Conservation (phyloP, 371 early-diverging fungal species). For the Mortierella sp. region DNA sequence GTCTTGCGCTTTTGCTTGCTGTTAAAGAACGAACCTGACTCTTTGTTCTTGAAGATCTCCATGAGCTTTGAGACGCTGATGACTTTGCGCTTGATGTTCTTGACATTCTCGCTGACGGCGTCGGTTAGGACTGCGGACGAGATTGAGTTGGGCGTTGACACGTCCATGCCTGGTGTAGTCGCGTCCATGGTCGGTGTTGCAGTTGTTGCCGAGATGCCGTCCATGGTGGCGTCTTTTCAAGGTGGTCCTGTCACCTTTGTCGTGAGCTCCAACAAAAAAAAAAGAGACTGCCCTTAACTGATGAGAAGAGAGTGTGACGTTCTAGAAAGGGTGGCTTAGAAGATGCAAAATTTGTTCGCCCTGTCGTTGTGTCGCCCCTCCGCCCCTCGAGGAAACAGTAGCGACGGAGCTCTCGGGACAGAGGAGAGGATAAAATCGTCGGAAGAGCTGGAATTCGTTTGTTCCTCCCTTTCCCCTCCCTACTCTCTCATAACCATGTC, state of each 20-base stretch:
- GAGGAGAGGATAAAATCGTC: background rate
- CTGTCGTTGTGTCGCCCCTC: background rate
- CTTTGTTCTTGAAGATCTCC: slow-evolving; percentile 40
- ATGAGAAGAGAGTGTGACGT: background rate
- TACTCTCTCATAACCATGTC: slow-evolving; percentile 44
- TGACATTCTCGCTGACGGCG: slow-evolving; percentile 34
- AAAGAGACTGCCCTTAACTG: slow-evolving; percentile 1
- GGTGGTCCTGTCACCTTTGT: background rate
- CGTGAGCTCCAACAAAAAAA: background rate
- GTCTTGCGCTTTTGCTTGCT: background rate
- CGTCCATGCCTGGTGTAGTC: slow-evolving; percentile 1
- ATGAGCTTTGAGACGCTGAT: slow-evolving; percentile 35
- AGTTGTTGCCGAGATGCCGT: slow-evolving; percentile 1
- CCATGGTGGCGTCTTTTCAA: slow-evolving; percentile 6
- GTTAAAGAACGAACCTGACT: slow-evolving; percentile 8
- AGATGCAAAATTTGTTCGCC: background rate
- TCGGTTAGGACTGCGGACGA: slow-evolving; percentile 1
- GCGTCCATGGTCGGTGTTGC: slow-evolving; percentile 16
- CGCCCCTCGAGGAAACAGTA: background rate
- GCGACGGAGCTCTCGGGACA: background rate
- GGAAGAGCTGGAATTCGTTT: slow-evolving; percentile 2
- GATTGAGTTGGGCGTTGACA: background rate
- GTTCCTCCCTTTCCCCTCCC: slow-evolving; percentile 41
- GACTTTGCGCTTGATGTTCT: slow-evolving; percentile 40
- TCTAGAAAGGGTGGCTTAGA: background rate